Percentiles rank a stretch among this genome's conserved stretches.
Conservation (phyloP, 352 stramenopile genomes). For the Phytophthora pisi region DNA sequence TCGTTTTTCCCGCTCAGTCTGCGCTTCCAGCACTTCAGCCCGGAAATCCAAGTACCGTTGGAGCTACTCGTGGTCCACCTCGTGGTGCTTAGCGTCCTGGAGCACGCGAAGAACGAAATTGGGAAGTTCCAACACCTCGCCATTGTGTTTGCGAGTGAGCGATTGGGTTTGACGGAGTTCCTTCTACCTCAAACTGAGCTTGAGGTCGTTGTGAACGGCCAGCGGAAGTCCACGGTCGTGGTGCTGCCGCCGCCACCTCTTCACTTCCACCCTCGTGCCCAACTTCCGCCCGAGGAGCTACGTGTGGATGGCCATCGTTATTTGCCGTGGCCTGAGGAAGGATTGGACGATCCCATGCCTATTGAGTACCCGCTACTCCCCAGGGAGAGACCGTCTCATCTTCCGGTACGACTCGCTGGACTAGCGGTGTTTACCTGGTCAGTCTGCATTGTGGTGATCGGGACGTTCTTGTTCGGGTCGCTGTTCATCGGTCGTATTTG, state of each 20-base stretch:
- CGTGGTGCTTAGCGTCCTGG: conserved; percentile 94
- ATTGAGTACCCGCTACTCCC: conserved; percentile 78
- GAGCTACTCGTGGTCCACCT: conserved; percentile 96
- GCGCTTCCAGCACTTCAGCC: conserved; percentile 92
- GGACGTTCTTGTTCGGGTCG: conserved; percentile 66
- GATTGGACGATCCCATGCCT: conserved; percentile 65
- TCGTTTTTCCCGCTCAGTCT: conserved; percentile 79
- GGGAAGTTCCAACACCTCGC: conserved; percentile 74
- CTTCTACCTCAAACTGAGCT: conserved; percentile 65
- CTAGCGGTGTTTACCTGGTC: conserved; percentile 66
- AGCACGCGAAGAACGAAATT: conserved; percentile 90
- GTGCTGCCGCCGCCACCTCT: conserved; percentile 76
- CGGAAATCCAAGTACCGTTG: conserved; percentile 95
- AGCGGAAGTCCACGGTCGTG: conserved; percentile 37
- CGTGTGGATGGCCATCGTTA: conserved; percentile 77
- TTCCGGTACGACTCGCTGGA: conserved; percentile 57
- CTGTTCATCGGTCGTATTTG: conserved; percentile 70
- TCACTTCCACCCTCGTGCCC: conserved; percentile 79
- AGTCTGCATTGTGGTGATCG: conserved; percentile 65
- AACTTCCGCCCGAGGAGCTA: conserved; percentile 72
- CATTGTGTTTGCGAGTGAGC: conserved; percentile 59
- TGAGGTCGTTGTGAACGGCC: conserved; percentile 40
- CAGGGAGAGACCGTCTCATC: conserved; percentile 53
- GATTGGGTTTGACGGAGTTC: conserved; percentile 73
- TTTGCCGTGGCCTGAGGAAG: conserved; percentile 85